Base-by-base conservation (phyloP, 2,329 filamentous ascomycete genomes). In the Calonectria honghensis region DNA sequence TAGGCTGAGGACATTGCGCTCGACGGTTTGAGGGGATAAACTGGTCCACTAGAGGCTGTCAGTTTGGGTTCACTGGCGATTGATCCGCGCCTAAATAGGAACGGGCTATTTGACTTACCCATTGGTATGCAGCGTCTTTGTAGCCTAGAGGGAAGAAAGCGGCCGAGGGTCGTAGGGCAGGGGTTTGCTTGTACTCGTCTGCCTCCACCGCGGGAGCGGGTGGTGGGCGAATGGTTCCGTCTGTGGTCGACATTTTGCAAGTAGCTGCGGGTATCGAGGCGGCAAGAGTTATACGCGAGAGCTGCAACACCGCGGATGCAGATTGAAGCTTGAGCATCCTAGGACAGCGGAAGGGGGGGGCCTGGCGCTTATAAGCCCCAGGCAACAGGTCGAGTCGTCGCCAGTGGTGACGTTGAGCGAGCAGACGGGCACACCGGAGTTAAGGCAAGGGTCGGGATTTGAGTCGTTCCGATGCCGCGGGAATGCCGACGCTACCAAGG, bases 111-210 rank as follows among this genome's bases (percentile, higher is more conserved):
- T 1, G 67, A 89, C 93, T 77, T 86, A 95, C 94, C 95, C 97
- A 98, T 89, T 98, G 96, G 79, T 91, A 93, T 76, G 95, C 95
- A 20, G 95, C 96, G 73, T 98, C 96, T 82, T 96, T 97, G 87
- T 98, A 98, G 65, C 96, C 93, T 29, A 98, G 87, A 2, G 97
- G 96, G 79, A 99, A 98, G 84, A 91, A 93, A 1, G 82, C 81
- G 48, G 84, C 82, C 2, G 80, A 73, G 1, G 81, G 80, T 35
- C 80, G 82, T 29, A 78, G 76, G 57, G 81, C 75, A 51, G 82
- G 78, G 68, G 81, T 81, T 16, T 81, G 80, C 45, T 81, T 81
- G 31, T 79, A 77, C 37, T 77, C 73, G 29, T 81, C 77, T 16
- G 73, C 73, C 20, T 81, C 78, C 59, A 80, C 76, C 20, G 79